phyloP scores from a whole-genome alignment of 768 basidiomycete genomes.

The Boletus fagicola region DNA sequence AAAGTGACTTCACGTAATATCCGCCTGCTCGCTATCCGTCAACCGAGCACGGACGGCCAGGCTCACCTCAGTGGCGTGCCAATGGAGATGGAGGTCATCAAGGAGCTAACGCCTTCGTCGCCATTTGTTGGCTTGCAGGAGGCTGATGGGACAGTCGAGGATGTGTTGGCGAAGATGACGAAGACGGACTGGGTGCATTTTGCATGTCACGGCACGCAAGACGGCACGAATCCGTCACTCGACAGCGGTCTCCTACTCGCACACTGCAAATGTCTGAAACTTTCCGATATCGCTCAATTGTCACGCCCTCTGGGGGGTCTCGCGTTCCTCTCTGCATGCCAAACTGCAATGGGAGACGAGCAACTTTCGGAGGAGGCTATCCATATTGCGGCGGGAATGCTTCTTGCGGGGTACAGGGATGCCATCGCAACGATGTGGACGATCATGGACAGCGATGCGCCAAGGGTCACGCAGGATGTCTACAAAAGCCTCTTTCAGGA shows the following conservation, averaged over 20 bases:
- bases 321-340: slow-evolving; percentile 18
- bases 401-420: background rate
- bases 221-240: slow-evolving; percentile 16
- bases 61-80: background rate
- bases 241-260: slow-evolving; percentile 20
- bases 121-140: background rate
- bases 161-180: background rate
- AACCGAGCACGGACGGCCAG: slow-evolving; percentile 16
- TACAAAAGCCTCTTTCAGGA: background rate
- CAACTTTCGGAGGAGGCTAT: background rate
- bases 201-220: slow-evolving; percentile 32
- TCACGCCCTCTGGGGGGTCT: slow-evolving; percentile 24
- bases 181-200: slow-evolving; percentile 25
- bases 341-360: background rate
- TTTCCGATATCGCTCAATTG: background rate
- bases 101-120: background rate
- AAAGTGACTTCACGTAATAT: background rate
- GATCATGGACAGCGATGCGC: slow-evolving; percentile 2
- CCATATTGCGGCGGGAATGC: background rate
- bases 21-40: slow-evolving; percentile 9
- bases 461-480: background rate
- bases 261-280: background rate
- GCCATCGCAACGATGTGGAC: background rate
- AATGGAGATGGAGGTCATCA: slow-evolving; percentile 23
- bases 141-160: background rate